Evolutionary conservation across 2,329 filamentous ascomycete species (phyloP).

Genomic region (Colletotrichum paranaense): DNA sequence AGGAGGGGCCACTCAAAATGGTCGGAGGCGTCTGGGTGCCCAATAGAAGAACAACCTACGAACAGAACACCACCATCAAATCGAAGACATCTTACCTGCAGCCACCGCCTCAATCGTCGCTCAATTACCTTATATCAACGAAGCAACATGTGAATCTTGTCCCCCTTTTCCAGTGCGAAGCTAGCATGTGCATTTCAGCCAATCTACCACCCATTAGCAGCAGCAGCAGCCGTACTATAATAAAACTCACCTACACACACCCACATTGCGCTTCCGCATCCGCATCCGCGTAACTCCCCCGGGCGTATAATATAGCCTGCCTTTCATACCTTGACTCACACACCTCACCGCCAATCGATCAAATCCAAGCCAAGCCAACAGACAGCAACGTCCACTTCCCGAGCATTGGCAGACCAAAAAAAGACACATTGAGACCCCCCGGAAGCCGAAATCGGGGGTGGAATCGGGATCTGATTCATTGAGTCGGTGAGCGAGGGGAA

Average conservation of each 20-base stretch:
- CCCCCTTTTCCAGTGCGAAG: background rate
- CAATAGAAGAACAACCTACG: background rate
- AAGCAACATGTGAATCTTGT: slow-evolving; percentile 8
- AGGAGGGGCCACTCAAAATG: background rate
- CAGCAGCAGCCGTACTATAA: background rate
- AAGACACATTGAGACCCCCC: too few species aligned
- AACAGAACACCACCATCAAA: background rate
- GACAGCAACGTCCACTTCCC: background rate
- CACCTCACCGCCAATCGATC: slow-evolving; percentile 23
- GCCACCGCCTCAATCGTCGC: background rate
- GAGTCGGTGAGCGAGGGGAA: background rate
- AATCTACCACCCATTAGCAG: too few species aligned
- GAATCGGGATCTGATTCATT: too few species aligned
- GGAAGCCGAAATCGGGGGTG: too few species aligned
- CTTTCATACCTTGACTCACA: background rate
- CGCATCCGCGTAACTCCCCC: background rate
- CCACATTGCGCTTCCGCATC: background rate
- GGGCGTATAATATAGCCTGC: background rate
- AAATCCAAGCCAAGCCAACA: background rate
- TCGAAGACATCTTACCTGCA: background rate
- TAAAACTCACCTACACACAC: background rate
- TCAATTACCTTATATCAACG: background rate
- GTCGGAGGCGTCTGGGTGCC: background rate
- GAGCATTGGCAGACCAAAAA: background rate
- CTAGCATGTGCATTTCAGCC: slow-evolving; percentile 1